Percentiles rank a stretch among this genome's conserved stretches.
Evolutionary conservation across 1,284 basidiomycete species (phyloP).

Genomic region (Earliella scabrosa): DNA sequence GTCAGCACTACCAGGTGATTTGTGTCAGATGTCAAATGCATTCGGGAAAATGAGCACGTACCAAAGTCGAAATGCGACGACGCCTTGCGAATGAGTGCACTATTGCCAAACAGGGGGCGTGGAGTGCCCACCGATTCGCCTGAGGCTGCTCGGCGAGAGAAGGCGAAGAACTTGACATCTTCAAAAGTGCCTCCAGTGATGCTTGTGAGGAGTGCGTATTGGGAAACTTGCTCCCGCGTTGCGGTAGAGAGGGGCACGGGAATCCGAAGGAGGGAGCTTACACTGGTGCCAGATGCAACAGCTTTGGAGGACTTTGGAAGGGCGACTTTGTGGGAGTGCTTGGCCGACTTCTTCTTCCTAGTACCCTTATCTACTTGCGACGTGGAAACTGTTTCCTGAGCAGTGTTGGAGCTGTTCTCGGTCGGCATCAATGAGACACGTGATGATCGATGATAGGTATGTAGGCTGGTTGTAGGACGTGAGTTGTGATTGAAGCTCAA

Average conservation of each 20-base stretch:
- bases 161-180: constrained; percentile 17
- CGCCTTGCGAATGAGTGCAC: constrained; percentile 4
- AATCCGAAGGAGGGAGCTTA: no score
- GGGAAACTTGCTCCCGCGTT: neutral
- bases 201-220: constrained; percentile 2
- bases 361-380: no score
- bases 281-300: no score
- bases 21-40: neutral
- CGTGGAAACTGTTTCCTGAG: no score
- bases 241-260: neutral
- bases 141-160: constrained; percentile 6
- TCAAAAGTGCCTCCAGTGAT: constrained; percentile 7
- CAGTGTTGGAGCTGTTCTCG: no score
- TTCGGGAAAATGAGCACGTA: neutral
- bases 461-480: no score
- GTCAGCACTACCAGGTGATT: constrained; percentile 19
- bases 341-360: no score
- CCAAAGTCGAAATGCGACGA: constrained; percentile 14
- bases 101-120: constrained; percentile 8
- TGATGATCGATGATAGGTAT: no score
- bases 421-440: no score
- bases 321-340: no score
- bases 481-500: no score
- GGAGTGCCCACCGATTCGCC: constrained; percentile 8
- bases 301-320: no score